phyloP scores from a whole-genome alignment of 2,329 filamentous ascomycete species.

The Stylonectria norvegica region DNA sequence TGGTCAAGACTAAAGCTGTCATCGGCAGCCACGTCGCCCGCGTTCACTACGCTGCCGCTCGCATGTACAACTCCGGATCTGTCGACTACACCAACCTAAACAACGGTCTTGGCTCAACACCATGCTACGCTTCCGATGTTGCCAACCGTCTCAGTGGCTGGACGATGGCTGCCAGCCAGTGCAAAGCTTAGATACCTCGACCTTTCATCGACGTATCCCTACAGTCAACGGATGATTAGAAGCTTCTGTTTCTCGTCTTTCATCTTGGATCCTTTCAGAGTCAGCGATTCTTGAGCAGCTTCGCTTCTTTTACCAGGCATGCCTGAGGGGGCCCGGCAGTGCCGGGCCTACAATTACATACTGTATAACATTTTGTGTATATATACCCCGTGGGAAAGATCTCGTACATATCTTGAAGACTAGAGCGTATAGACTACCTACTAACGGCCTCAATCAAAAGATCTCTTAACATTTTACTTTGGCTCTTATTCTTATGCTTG shows the following conservation, averaged over 20 bases:
- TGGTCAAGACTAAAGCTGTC: constrained; percentile 1
- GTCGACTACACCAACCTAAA: constrained; percentile 21
- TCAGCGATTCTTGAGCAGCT: not conserved
- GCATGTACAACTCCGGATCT: constrained; percentile 23
- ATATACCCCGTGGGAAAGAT: not conserved
- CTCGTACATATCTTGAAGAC: not conserved
- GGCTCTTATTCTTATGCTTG: too few relatives aligned
- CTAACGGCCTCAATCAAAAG: not conserved
- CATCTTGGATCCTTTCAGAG: not conserved
- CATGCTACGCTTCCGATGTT: constrained; percentile 21
- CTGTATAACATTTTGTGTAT: not conserved
- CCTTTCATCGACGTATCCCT: not conserved
- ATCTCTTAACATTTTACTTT: not conserved
- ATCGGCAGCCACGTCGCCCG: constrained; percentile 5
- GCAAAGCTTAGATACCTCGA: not conserved
- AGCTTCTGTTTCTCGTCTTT: not conserved
- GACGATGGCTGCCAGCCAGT: constrained; percentile 11
- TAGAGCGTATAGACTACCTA: not conserved
- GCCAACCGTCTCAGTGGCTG: constrained; percentile 23
- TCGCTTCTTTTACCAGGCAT: not conserved
- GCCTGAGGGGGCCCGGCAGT: not conserved
- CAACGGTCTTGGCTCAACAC: constrained; percentile 15
- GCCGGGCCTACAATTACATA: not conserved
- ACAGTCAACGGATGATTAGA: not conserved
- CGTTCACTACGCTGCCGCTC: constrained; percentile 17